Base-by-base conservation (phyloP, 768 basidiomycete genomes). In the Hypsizygus marmoreus region DNA sequence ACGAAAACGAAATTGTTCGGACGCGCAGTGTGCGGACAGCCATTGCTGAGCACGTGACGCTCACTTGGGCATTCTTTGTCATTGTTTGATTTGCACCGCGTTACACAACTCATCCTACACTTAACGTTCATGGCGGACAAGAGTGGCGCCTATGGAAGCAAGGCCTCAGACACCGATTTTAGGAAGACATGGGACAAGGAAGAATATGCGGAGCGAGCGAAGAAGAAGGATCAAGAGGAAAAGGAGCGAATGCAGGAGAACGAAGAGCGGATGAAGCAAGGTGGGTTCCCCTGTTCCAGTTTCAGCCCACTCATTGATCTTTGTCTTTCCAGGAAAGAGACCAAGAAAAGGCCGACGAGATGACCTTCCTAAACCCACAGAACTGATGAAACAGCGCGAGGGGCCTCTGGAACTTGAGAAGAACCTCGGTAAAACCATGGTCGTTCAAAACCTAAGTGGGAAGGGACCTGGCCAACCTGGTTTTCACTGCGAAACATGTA, bases 161-260 rank as follows among this genome's bases (percentile, higher is more conserved):
- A 74, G 44, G 74, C 78, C 24, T 61, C 71, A 13, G 88, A 89
- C 65, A 88, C 86, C 8, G 86, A 88, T 64, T 88, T 89, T 56
- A 70, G 93, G 37, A 87, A 86, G 69, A 91, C 86, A 75, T 98
- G 95, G 94, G 89, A 97, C 74, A 92, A 93, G 70, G 86, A 94
- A 62, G 91, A 90, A 62, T 91, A 86, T 69, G 80, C 86, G 11
- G 89, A 92, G 62, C 79, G 79, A 46, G 95, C 94, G 8, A 84
- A 82, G 63, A 82, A 84, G 60, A 87, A 84, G 60, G 91, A 94
- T 57, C 67, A 76, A 24, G 89, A 91, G 51, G 88, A 91, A 60
- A 74, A 80, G 49, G 86, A 91, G 52, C 76, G 88, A 13, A 91
- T 92, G 82, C 74, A 88, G 63, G 86, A 90, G 63, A 92, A 91